Conservation (phyloP, 129 eudicot species). For the Flaveria sonorensis region DNA sequence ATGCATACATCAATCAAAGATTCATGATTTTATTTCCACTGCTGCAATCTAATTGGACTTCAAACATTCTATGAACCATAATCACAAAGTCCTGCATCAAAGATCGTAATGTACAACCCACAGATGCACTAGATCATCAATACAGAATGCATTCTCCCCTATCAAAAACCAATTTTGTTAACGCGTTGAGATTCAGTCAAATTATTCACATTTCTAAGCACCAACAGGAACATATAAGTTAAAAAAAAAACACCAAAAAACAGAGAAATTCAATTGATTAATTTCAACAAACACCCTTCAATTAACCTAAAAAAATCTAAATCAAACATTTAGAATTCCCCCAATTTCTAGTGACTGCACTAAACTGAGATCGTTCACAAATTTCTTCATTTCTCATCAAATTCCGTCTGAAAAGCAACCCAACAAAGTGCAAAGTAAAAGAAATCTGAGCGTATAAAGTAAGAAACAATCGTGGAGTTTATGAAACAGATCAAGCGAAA, state of each 20-base stretch:
- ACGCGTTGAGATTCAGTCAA: not conserved
- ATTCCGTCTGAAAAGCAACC: no score
- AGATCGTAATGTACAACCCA: not conserved
- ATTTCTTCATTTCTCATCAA: not conserved
- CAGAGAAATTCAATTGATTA: slow-evolving; percentile 2
- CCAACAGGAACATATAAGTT: not conserved
- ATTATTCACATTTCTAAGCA: slow-evolving; percentile 4
- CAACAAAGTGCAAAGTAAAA: not conserved
- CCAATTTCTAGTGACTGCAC: slow-evolving; percentile 2
- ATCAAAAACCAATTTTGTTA: not conserved
- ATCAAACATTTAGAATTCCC: not conserved
- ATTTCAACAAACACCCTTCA: not conserved
- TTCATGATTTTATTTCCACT: not conserved
- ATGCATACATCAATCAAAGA: not conserved
- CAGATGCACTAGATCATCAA: not conserved
- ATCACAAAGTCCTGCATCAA: slow-evolving; percentile 8
- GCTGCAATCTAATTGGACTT: not conserved
- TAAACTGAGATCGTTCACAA: slow-evolving; percentile 5
- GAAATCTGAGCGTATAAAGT: slow-evolving; percentile 1
- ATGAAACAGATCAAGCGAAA: slow-evolving; percentile 10
- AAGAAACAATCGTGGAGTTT: not conserved
- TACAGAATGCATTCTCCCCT: slow-evolving; percentile 1
- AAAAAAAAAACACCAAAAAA: not conserved
- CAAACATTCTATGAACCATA: not conserved
- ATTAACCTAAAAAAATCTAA: slow-evolving; percentile 1